Evolutionary conservation across 129 eudicot species (phyloP).

Genomic region (Heracleum sosnowskyi): DNA sequence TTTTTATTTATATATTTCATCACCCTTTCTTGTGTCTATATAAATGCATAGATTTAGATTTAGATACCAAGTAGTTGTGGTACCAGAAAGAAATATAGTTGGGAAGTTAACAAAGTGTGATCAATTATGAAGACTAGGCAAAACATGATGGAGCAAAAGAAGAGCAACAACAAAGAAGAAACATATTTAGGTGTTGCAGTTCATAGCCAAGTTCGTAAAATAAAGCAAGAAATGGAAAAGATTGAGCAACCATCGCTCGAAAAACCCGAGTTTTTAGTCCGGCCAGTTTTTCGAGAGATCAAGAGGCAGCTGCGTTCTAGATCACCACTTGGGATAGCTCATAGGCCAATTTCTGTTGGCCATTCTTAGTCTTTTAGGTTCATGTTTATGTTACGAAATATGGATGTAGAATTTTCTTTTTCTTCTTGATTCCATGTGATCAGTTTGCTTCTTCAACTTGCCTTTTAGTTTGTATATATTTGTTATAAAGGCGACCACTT

Average conservation of each 20-base stretch:
- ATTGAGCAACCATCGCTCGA: constrained; percentile 1
- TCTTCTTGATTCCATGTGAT: too few species aligned
- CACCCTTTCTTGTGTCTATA: background rate
- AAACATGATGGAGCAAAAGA: constrained; percentile 17
- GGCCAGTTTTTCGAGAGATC: background rate
- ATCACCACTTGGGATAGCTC: constrained; percentile 13
- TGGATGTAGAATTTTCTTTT: background rate
- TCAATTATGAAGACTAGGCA: constrained; percentile 2
- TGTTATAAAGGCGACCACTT: background rate
- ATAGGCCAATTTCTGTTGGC: constrained; percentile 1
- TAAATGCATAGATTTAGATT: background rate
- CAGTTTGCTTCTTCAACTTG: background rate
- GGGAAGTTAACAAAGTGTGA: constrained; percentile 2
- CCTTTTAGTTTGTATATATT: background rate
- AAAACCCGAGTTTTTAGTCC: background rate
- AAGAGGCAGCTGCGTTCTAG: constrained; percentile 7
- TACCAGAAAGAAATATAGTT: background rate
- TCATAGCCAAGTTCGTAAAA: constrained; percentile 37
- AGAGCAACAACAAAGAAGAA: constrained; percentile 7
- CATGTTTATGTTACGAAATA: background rate
- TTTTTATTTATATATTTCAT: background rate
- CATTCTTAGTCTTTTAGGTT: background rate
- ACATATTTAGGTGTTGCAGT: constrained; percentile 22
- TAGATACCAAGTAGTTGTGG: background rate
- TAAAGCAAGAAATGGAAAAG: constrained; percentile 40